These are phyloP conservation scores for Blepharisma japonicum DNA, from an alignment of 73 alveolate genomes.

Conservation along the genomic window DNA sequence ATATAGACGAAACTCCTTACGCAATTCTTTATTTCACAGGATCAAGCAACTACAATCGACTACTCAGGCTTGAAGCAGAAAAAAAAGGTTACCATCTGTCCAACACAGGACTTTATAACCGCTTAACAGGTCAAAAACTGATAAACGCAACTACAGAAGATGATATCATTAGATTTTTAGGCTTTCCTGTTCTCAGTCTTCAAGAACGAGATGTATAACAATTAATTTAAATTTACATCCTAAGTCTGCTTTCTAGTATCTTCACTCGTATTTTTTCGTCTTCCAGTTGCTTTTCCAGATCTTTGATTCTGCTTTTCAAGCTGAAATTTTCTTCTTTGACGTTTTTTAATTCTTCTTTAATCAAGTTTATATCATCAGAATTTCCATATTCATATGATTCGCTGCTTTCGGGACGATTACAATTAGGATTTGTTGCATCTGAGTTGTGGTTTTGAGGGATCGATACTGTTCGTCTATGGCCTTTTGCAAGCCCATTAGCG, in stretches of 20 bases:
- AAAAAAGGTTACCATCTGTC: constrained; percentile 79
- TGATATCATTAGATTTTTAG: constrained; percentile 77
- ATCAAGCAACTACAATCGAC: constrained; percentile 87
- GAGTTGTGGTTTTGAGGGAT: not conserved
- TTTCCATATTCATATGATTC: too few species aligned
- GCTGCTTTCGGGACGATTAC: too few species aligned
- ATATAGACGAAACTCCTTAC: constrained; percentile 63
- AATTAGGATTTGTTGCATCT: too few species aligned
- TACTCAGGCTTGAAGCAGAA: constrained; percentile 82
- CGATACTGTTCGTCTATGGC: constrained; percentile 21
- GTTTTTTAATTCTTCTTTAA: too few species aligned
- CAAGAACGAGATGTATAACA: constrained; percentile 87
- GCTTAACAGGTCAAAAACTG: constrained; percentile 59
- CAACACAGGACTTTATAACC: constrained; percentile 50
- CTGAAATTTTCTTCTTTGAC: too few species aligned
- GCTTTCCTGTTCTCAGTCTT: constrained; percentile 72
- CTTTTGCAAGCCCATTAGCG: constrained; percentile 5
- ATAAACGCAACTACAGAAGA: constrained; percentile 78
- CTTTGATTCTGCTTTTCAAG: too few species aligned
- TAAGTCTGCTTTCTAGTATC: too few species aligned
- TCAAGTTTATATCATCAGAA: too few species aligned
- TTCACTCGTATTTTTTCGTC: too few species aligned
- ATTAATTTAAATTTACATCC: not conserved
- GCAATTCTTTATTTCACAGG: constrained; percentile 95
- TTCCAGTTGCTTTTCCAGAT: too few species aligned